Base-by-base conservation (phyloP, 345 rosid genomes). In the Salix exigua region DNA sequence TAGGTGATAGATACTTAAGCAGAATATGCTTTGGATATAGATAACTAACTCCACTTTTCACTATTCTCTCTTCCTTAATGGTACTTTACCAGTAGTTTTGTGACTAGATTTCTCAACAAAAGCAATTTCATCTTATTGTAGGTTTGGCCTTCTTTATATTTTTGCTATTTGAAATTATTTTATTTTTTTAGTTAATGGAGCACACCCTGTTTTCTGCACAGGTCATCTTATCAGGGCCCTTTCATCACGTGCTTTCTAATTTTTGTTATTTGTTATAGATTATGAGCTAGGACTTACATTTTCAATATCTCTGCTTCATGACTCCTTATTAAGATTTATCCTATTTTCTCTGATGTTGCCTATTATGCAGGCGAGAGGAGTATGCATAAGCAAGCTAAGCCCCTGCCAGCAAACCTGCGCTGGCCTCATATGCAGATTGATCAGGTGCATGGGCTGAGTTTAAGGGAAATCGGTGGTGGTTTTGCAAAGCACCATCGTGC, bases 381-480 rank as follows among this genome's bases (percentile, higher is more conserved):
- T 72, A 44, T 51, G 67, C 4, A 62, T 63, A 48, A 79, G 38
- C 85, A 81, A 84, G 80, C 64, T 26, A 87, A 82, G 75, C 72
- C 37, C 76, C 88, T 89, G 53, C 93, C 97, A 79, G 70, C 79
- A 77, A 69, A 87, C 83, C 81, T 96, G 90, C 94, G 95, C 61
- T 96, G 99, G 99, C 99, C 99, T 83, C 99, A 96, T 79, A 89
- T 82, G 79, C 94, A 79, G 60, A 93, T 91, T 68, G 94, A 92
- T 88, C 99, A 92, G 84, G 94, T 92, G 80, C 94, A 84, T 81
- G 99, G 94, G 77, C 75, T 96, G 75, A 80, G 88, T 78, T 86
- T 96, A 82, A 88, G 99, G 82, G 99, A 96, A 87, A 87, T 92
- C 72, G 98, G 99, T 64, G 99, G 99, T 84, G 99, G 99, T 81